Base-by-base conservation (phyloP, 75 land plant species). In the Cupressus sempervirens region DNA sequence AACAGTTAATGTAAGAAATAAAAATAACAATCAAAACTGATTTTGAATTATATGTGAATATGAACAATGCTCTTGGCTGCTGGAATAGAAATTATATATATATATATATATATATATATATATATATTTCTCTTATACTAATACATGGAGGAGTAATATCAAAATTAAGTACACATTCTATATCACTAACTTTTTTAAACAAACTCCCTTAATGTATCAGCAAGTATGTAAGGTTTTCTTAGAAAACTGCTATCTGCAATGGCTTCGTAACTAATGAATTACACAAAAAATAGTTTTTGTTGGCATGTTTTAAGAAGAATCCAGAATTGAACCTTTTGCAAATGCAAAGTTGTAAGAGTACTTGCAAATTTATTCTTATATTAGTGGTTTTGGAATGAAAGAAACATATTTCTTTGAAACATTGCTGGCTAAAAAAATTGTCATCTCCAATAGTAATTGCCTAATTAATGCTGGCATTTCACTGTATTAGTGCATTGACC, bases 401-500 rank as follows among this genome's bases (percentile, higher is more conserved):
- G 74, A 23, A 23, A 0, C 74, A 72, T 23, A 32, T 72, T 30
- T 10, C 68, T 36, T 1, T 40, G 9, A 15, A 23, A 79, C 26
- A n/a, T 45, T 79, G 50, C 50, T 43, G 81, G 48, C n/a, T 79
- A 79, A 18, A 79, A 48, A 79, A 1, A 26, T 79, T 79, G 2
- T 76, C n/a, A 8, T 79, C 29, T 79, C 32, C 13, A 41, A 79
- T 43, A 11, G 45, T 43, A 79, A 38, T 29, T 45, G 43, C 46
- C 3, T 26, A 77, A 41, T 20, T 1, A 46, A 15, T 82, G 36
- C 43, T 82, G 38, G 23, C 67, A 36, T 65, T 88, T 80, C 88
- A 97, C 98, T 87, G 87, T 94, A 67, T 85, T 88, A 97, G 99
- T 87, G 88, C 95, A 54, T 85, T 97, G 83, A 93, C 96, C 67